Evolutionary conservation across 108 stramenopile species (phyloP).

Genomic region (Parietichytrium sp.): DNA sequence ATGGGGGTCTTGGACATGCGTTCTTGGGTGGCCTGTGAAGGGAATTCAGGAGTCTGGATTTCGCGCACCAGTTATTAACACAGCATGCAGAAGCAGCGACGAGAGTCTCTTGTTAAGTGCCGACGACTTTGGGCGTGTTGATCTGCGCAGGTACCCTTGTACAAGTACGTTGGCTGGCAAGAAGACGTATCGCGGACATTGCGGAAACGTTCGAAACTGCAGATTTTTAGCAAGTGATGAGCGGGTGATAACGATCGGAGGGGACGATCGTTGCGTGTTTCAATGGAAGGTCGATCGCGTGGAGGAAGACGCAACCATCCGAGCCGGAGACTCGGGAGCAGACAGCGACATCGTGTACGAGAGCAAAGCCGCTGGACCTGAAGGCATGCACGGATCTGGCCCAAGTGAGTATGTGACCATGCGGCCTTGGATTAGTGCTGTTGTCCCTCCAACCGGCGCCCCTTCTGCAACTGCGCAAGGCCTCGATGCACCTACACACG

Average conservation of each 20-base stretch:
- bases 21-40: constrained; percentile 54
- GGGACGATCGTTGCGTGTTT: constrained; percentile 47
- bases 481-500: background rate
- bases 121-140: constrained; percentile 49
- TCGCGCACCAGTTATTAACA: background rate
- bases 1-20: constrained; percentile 55
- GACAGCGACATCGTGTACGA: constrained; percentile 13
- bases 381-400: constrained; percentile 1
- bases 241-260: constrained; percentile 38
- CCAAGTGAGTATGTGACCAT: background rate
- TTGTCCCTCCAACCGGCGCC: constrained; percentile 5
- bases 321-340: constrained; percentile 2
- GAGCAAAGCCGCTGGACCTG: background rate
- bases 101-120: constrained; percentile 49
- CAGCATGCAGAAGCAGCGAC: constrained; percentile 35
- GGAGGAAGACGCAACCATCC: background rate
- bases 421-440: constrained; percentile 29
- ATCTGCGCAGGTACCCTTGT: constrained; percentile 48
- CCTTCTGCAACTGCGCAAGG: constrained; percentile 14
- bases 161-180: background rate
- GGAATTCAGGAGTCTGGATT: constrained; percentile 39
- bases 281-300: constrained; percentile 38
- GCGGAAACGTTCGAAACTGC: constrained; percentile 38
- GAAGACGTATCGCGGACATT: constrained; percentile 42
- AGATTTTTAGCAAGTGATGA: constrained; percentile 39